These are phyloP conservation scores for Gymnopilus junonius DNA, from an alignment of 768 basidiomycete genomes.

Conservation along the genomic window DNA sequence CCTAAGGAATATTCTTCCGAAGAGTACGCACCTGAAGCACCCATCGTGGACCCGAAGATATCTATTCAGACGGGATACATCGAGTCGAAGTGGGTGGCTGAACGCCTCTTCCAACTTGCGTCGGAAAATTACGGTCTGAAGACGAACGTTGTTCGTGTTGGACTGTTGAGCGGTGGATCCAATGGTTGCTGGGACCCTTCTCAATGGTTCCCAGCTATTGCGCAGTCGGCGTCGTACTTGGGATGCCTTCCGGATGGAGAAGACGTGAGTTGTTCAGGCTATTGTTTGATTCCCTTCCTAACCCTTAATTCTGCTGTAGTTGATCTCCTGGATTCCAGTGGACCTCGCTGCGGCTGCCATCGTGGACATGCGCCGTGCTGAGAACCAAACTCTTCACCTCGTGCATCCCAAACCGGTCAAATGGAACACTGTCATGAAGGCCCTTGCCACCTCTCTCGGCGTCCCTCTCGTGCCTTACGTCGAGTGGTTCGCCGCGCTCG, in stretches of 20 bases:
- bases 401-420: conserved; percentile 34
- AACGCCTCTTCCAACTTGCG: conserved; percentile 37
- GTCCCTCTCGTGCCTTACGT: conserved; percentile 34
- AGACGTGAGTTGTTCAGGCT: conserved; percentile 25
- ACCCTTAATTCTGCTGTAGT: conserved; percentile 7
- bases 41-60: conserved; percentile 24
- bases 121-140: conserved; percentile 28
- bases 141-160: conserved; percentile 39
- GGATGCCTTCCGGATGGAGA: conserved; percentile 33
- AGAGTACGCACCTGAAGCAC: conserved; percentile 19
- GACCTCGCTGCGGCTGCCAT: conserved; percentile 33
- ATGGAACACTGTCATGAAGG: conserved; percentile 21
- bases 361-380: conserved; percentile 27
- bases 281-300: background rate
- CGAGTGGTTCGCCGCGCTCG: conserved; percentile 34
- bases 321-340: conserved; percentile 30
- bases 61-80: conserved; percentile 39
- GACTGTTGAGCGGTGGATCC: conserved; percentile 39
- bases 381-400: conserved; percentile 25
- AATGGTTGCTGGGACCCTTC: conserved; percentile 42
- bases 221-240: conserved; percentile 30
- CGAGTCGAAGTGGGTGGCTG: conserved; percentile 48
- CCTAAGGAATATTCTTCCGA: conserved; percentile 7
- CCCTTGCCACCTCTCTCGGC: conserved; percentile 21
- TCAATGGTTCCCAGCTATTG: conserved; percentile 45